These are phyloP conservation scores for Globisporangium carolinianum DNA, from an alignment of 352 stramenopile species.

Conservation along the genomic window DNA sequence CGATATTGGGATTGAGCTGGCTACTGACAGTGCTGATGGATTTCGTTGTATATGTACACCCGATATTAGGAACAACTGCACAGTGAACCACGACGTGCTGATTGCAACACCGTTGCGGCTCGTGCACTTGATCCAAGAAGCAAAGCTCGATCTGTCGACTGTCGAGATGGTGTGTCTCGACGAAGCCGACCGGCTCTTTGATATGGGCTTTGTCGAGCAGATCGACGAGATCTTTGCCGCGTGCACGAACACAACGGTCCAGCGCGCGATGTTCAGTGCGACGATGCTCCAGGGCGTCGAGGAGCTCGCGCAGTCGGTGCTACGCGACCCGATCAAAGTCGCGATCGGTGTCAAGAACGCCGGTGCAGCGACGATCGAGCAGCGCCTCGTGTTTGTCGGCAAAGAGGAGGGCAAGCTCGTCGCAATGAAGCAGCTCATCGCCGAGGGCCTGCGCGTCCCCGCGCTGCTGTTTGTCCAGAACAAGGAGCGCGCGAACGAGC, in stretches of 20 bases:
- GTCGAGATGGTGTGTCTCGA: constrained; percentile 96
- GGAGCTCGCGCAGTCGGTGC: constrained; percentile 93
- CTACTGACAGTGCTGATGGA: neutral
- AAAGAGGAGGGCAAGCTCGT: constrained; percentile 99
- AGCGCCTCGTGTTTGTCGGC: constrained; percentile 97
- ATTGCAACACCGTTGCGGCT: constrained; percentile 96
- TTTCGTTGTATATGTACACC: neutral
- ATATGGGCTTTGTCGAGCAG: constrained; percentile 94
- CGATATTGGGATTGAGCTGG: no score
- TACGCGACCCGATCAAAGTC: constrained; percentile 95
- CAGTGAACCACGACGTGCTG: constrained; percentile 91
- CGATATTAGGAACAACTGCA: constrained; percentile 53
- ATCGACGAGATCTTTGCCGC: constrained; percentile 96
- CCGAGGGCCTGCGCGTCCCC: constrained; percentile 92
- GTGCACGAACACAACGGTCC: constrained; percentile 80
- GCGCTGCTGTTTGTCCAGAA: constrained; percentile 98
- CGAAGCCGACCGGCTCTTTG: constrained; percentile 98
- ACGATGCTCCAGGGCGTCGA: constrained; percentile 95
- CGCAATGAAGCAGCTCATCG: constrained; percentile 91
- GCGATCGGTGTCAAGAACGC: constrained; percentile 91
- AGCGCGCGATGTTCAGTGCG: constrained; percentile 96
- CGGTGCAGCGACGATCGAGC: constrained; percentile 84
- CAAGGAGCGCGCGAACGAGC: constrained; percentile 96
- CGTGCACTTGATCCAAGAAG: constrained; percentile 86
- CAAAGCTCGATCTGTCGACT: constrained; percentile 73